Percentiles rank a stretch among this genome's conserved stretches.
These are phyloP conservation scores for Choiromyces venosus DNA, from an alignment of 495 filamentous ascomycete genomes.

Conservation along the genomic window DNA sequence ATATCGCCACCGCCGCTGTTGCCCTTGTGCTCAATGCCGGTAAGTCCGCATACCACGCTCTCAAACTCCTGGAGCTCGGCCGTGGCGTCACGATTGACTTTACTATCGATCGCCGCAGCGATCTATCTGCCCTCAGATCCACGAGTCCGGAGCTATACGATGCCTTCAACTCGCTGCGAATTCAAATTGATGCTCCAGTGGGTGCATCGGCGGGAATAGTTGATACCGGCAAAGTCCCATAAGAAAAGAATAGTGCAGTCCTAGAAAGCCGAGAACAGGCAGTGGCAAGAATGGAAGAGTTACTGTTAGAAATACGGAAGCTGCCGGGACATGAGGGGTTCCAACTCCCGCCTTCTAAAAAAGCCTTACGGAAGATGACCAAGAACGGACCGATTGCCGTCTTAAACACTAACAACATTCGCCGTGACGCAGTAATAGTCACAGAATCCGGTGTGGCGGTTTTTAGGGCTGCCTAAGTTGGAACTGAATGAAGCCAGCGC, in stretches of 20 bases:
- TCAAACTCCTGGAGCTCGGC: conserved; percentile 15
- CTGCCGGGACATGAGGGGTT: conserved; percentile 11
- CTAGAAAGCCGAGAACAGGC: conserved; percentile 6
- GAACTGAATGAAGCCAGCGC: neutral
- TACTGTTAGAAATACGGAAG: conserved; percentile 9
- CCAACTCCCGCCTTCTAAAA: neutral
- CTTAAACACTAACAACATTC: conserved; percentile 7
- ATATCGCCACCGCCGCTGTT: conserved; percentile 11
- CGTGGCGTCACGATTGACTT: conserved; percentile 22
- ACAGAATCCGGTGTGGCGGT: neutral
- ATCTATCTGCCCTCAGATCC: conserved; percentile 7
- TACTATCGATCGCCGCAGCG: conserved; percentile 15
- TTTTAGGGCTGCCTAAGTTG: neutral
- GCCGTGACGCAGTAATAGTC: conserved; percentile 17
- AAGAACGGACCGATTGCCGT: conserved; percentile 9
- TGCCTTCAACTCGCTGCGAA: conserved; percentile 4
- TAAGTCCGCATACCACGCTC: neutral
- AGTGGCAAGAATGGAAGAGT: conserved; percentile 1
- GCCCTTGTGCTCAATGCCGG: conserved; percentile 14
- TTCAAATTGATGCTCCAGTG: conserved; percentile 6
- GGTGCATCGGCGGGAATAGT: neutral
- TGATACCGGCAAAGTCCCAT: too few relatives aligned
- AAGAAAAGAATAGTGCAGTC: neutral
- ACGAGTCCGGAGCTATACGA: conserved; percentile 4
- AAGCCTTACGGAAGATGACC: conserved; percentile 6